phyloP scores from a whole-genome alignment of 2,329 filamentous ascomycete species.

The Dothidotthia symphoricarpi region DNA sequence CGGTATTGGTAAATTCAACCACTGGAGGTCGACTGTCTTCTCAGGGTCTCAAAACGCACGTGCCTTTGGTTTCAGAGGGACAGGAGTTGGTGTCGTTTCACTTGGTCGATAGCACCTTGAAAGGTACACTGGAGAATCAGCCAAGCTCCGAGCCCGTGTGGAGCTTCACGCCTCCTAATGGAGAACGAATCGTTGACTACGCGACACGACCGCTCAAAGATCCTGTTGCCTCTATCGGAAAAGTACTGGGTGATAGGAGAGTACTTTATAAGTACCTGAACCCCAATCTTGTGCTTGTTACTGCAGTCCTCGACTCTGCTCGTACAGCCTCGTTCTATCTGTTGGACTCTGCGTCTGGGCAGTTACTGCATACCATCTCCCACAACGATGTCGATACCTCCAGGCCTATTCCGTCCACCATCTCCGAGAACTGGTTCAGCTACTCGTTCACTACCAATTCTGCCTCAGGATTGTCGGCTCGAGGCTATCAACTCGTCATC shows the following conservation, averaged over 20 bases:
- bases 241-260: constrained; percentile 85
- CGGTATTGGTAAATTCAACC: constrained; percentile 36
- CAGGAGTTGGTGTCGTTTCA: constrained; percentile 34
- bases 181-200: constrained; percentile 67
- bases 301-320: constrained; percentile 60
- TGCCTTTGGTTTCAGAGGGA: constrained; percentile 13
- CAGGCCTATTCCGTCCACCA: constrained; percentile 71
- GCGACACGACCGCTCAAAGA: constrained; percentile 72
- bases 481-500: constrained; percentile 82
- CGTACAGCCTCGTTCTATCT: constrained; percentile 70
- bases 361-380: constrained; percentile 68
- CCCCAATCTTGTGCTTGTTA: constrained; percentile 77
- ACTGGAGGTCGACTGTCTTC: constrained; percentile 30
- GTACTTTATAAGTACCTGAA: constrained; percentile 98
- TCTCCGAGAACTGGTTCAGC: constrained; percentile 94
- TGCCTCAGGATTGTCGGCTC: constrained; percentile 55
- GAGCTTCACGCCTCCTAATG: constrained; percentile 67
- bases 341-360: constrained; percentile 81
- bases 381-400: constrained; percentile 72
- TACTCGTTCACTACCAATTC: constrained; percentile 69
- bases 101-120: constrained; percentile 33
- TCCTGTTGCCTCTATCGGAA: constrained; percentile 90
- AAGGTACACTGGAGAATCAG: constrained; percentile 29
- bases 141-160: constrained; percentile 51
- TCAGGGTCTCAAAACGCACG: constrained; percentile 13